phyloP scores from a whole-genome alignment of 2,329 filamentous ascomycete genomes.

The Aspergillus quadrilineatus region DNA sequence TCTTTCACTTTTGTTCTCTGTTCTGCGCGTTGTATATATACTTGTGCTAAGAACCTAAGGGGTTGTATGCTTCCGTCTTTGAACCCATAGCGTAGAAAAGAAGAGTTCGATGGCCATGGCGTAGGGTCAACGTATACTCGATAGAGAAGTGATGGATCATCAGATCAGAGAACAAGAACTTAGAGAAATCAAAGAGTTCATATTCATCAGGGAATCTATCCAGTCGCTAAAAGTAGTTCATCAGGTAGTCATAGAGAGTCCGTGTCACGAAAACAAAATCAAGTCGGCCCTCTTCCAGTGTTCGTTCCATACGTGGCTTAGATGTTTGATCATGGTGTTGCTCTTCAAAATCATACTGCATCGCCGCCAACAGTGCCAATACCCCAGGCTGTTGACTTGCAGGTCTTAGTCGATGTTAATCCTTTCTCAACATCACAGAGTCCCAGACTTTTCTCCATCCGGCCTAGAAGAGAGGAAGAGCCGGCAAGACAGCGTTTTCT shows the following conservation, averaged over 20 bases:
- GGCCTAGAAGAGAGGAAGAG: background rate
- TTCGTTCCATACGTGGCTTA: background rate
- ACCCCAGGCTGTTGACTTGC: background rate
- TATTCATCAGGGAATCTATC: constrained; percentile 31
- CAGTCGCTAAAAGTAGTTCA: constrained; percentile 36
- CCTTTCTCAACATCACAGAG: background rate
- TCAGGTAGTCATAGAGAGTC: constrained; percentile 24
- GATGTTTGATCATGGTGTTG: background rate
- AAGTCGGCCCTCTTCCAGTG: background rate
- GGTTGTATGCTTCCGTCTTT: background rate
- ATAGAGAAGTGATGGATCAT: too few relatives aligned
- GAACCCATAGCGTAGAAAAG: background rate
- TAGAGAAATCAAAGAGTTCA: constrained; percentile 13
- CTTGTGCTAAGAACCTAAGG: constrained; percentile 11
- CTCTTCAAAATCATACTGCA: background rate
- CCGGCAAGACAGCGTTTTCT: background rate
- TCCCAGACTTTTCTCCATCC: background rate
- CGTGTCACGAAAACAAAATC: constrained; percentile 5
- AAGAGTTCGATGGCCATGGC: too few relatives aligned
- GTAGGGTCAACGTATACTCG: too few relatives aligned
- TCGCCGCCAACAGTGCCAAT: background rate
- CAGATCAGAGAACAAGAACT: background rate
- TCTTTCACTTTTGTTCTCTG: constrained; percentile 13
- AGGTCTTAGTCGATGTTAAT: background rate
- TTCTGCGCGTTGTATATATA: constrained; percentile 30